phyloP scores from a whole-genome alignment of 805 yeast genomes.

The Cyberlindnera veronae region DNA sequence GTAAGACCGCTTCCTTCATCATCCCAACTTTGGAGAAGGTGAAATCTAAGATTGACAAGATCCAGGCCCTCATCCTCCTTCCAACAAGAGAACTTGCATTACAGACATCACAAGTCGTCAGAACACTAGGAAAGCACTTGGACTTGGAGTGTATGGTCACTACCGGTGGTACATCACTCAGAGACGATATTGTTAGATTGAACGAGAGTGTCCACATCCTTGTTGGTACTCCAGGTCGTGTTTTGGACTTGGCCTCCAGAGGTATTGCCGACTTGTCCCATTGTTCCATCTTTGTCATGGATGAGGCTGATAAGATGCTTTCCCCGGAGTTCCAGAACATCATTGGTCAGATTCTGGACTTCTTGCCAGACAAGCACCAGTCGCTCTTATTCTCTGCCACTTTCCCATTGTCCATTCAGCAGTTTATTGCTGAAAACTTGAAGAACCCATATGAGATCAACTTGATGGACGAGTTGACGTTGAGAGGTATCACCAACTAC shows the following conservation, averaged over 20 bases:
- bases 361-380: slow-evolving; percentile 79
- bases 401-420: slow-evolving; percentile 90
- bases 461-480: slow-evolving; percentile 94
- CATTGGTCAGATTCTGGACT: slow-evolving; percentile 79
- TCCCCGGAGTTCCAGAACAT: slow-evolving; percentile 85
- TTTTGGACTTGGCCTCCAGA: slow-evolving; percentile 88
- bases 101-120: slow-evolving; percentile 96
- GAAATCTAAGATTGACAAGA: slow-evolving; percentile 77
- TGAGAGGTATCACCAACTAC: slow-evolving; percentile 94
- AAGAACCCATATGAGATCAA: slow-evolving; percentile 93
- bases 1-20: slow-evolving; percentile 96
- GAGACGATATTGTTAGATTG: slow-evolving; percentile 91
- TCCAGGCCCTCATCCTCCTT: slow-evolving; percentile 89
- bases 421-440: slow-evolving; percentile 87
- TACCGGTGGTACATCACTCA: slow-evolving; percentile 93
- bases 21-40: slow-evolving; percentile 89
- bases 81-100: slow-evolving; percentile 98
- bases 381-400: slow-evolving; percentile 91
- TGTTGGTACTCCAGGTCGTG: slow-evolving; percentile 98
- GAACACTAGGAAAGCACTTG: slow-evolving; percentile 91
- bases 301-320: slow-evolving; percentile 97
- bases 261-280: slow-evolving; percentile 81
- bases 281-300: slow-evolving; percentile 91
- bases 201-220: slow-evolving; percentile 90
- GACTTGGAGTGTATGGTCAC: slow-evolving; percentile 94